phyloP scores from a whole-genome alignment of 768 basidiomycete species.

The Boletellus emodensis region DNA sequence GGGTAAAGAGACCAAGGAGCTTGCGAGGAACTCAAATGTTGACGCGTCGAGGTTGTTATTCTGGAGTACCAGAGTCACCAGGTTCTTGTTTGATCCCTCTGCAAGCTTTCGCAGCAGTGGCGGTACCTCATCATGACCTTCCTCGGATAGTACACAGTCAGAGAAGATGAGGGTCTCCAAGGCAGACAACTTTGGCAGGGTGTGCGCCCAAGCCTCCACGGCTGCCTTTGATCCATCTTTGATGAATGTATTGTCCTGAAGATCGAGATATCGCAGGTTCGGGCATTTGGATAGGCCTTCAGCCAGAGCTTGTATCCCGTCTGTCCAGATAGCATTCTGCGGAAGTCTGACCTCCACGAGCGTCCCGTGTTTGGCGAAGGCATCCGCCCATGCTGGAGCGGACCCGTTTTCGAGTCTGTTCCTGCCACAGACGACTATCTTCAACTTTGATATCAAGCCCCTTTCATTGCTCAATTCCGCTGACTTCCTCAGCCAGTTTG shows the following conservation, averaged over 20 bases:
- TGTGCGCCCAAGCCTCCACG: conserved; percentile 56
- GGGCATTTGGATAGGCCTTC: conserved; percentile 65
- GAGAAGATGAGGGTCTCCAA: conserved; percentile 83
- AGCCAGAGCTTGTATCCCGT: conserved; percentile 79
- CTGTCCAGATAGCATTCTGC: conserved; percentile 97
- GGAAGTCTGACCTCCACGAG: conserved; percentile 87
- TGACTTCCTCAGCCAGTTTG: conserved; percentile 76
- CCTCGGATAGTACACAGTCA: conserved; percentile 78
- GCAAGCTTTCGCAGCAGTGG: conserved; percentile 57
- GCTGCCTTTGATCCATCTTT: conserved; percentile 58
- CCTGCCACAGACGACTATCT: conserved; percentile 84
- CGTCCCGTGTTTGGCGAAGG: conserved; percentile 79
- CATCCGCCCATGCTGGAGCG: conserved; percentile 78
- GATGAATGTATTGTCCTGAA: conserved; percentile 88
- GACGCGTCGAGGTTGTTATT: conserved; percentile 84
- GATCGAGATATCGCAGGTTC: conserved; percentile 71
- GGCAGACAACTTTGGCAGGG: conserved; percentile 64
- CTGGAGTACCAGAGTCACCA: conserved; percentile 78
- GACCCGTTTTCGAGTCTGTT: conserved; percentile 95
- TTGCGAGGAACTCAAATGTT: conserved; percentile 64
- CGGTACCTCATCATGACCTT: conserved; percentile 75
- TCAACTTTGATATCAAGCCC: conserved; percentile 68
- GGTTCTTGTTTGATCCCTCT: conserved; percentile 65
- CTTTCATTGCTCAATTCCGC: conserved; percentile 63
- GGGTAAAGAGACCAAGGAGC: conserved; percentile 58